A percentile compares a stretch with the other conserved stretches of the same genome.
Conservation (phyloP, 1,284 basidiomycete genomes). For the Phenoliferia sp. region DNA sequence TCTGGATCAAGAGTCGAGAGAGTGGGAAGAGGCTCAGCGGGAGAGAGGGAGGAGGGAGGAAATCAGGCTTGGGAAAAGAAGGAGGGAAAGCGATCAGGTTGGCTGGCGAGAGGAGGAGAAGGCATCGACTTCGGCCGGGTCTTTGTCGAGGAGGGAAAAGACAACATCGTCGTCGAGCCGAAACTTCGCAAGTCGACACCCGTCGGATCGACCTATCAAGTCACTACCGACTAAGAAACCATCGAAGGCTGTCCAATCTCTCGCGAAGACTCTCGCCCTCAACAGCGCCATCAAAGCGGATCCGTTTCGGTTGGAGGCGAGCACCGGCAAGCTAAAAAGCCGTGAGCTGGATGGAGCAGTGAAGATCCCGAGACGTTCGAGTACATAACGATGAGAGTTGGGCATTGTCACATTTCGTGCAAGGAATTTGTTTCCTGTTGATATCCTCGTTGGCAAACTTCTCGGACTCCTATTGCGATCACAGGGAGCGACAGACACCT, state of each 20-base stretch:
- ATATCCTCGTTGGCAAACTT: no score
- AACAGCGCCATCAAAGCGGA: constrained; percentile 4
- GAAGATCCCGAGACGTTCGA: not conserved
- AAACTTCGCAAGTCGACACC: not conserved
- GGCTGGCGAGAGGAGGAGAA: not conserved
- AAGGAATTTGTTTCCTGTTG: no score
- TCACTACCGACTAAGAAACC: not conserved
- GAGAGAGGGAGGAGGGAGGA: constrained; percentile 51
- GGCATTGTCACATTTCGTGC: no score
- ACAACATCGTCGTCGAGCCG: not conserved
- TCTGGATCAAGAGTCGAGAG: constrained; percentile 54
- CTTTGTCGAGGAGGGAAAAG: not conserved
- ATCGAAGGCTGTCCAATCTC: not conserved
- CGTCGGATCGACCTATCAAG: not conserved
- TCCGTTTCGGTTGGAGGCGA: not conserved
- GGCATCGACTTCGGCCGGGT: not conserved
- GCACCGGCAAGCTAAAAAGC: not conserved
- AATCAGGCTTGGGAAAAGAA: constrained; percentile 2
- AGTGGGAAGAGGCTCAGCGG: constrained; percentile 55
- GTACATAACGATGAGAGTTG: no score
- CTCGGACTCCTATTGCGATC: no score
- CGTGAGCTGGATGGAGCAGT: not conserved
- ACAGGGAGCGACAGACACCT: no score
- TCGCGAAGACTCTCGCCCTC: not conserved
- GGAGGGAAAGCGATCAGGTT: constrained; percentile 11